A percentile compares a stretch with the other conserved stretches of the same genome.
phyloP scores from a whole-genome alignment of 352 stramenopile genomes.

The Globisporangium spiculum region DNA sequence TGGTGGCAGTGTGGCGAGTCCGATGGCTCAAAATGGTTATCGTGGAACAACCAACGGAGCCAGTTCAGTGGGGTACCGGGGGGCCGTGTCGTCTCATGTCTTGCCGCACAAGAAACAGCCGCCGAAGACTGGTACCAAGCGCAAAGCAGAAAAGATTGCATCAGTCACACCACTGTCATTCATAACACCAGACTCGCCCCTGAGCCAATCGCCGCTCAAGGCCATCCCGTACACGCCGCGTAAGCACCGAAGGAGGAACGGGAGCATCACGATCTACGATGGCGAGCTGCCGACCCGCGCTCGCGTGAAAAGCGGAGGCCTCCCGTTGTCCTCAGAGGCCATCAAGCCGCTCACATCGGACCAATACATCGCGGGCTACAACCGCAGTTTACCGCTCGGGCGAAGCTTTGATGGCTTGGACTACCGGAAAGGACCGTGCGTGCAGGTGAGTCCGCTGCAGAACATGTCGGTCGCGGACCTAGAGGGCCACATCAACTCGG shows the following conservation, averaged over 20 bases:
- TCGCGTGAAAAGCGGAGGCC: not conserved
- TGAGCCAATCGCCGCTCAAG: conserved; percentile 9
- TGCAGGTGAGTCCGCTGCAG: conserved; percentile 47
- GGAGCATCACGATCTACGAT: conserved; percentile 20
- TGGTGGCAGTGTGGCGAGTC: not conserved
- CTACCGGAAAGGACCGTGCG: conserved; percentile 8
- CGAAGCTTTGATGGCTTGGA: conserved; percentile 22
- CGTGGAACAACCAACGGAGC: not conserved
- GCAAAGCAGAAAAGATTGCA: conserved; percentile 11
- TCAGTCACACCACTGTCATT: not conserved
- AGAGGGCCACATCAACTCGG: conserved; percentile 58
- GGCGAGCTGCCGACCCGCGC: conserved; percentile 10
- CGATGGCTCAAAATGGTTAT: not conserved
- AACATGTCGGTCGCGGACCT: conserved; percentile 63
- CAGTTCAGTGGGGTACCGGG: not conserved
- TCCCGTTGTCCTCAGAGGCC: conserved; percentile 7
- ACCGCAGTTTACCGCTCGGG: conserved; percentile 51
- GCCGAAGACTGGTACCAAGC: not conserved
- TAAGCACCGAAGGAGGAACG: conserved; percentile 37
- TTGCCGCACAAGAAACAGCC: conserved; percentile 6
- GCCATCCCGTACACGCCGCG: conserved; percentile 28
- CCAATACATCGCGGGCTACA: conserved; percentile 27
- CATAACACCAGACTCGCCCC: conserved; percentile 7
- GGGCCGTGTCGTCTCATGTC: not conserved
- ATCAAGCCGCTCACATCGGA: conserved; percentile 24